Percentiles rank a stretch among this genome's conserved stretches.
These are phyloP conservation scores for Bipolaris cookei DNA, from an alignment of 2,329 filamentous ascomycete genomes.

Conservation along the genomic window DNA sequence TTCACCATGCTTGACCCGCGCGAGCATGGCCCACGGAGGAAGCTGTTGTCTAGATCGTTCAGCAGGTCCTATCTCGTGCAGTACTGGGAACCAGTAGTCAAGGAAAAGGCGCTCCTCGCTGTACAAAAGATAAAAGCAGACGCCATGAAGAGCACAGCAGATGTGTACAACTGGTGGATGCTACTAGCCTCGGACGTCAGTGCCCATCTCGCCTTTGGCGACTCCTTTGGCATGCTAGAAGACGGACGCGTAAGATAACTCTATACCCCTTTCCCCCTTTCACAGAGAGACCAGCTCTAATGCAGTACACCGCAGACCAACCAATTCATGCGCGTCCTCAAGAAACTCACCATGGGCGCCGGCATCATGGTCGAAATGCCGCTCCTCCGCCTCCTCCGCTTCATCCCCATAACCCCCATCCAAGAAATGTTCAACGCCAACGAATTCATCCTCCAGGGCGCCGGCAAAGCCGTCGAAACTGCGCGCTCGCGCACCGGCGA, in stretches of 20 bases:
- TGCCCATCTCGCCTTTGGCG: constrained; percentile 48
- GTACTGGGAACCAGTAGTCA: constrained; percentile 48
- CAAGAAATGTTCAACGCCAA: constrained; percentile 48
- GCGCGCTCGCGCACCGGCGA: constrained; percentile 39
- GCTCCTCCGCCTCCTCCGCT: constrained; percentile 42
- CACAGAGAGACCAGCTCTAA: no score
- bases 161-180: constrained; percentile 49
- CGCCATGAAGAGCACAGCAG: constrained; percentile 33
- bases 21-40: constrained; percentile 44
- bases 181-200: constrained; percentile 51
- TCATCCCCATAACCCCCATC: constrained; percentile 35
- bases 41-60: constrained; percentile 47
- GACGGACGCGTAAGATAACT: constrained; percentile 39
- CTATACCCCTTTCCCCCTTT: background rate
- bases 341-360: constrained; percentile 44
- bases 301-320: constrained; percentile 30
- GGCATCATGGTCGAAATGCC: constrained; percentile 49
- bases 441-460: constrained; percentile 40
- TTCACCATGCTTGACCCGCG: constrained; percentile 49
- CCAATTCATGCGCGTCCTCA: constrained; percentile 47
- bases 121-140: constrained; percentile 42
- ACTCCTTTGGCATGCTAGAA: constrained; percentile 50
- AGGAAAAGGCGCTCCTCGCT: constrained; percentile 42
- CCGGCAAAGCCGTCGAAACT: constrained; percentile 40
- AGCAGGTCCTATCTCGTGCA: constrained; percentile 45